Percentiles rank a stretch among this genome's conserved stretches.
Evolutionary conservation across 2,329 filamentous ascomycete genomes (phyloP).

Genomic region (Neophaeococcomyces mojaviensis): DNA sequence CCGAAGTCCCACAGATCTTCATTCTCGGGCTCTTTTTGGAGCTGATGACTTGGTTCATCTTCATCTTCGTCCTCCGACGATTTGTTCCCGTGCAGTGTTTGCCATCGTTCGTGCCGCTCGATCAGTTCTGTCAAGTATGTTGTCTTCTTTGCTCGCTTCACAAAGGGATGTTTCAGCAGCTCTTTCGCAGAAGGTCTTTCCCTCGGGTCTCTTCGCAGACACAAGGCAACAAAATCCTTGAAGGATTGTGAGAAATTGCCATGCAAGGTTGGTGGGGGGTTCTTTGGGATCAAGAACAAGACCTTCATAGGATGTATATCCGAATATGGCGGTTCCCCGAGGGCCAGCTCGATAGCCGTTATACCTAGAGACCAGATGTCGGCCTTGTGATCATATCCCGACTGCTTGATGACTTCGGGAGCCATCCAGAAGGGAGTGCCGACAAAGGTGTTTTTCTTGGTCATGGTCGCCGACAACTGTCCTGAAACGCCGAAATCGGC

Average conservation of each 20-base stretch:
- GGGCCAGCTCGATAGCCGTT: constrained; percentile 83
- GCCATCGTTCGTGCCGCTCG: constrained; percentile 81
- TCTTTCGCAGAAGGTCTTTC: constrained; percentile 83
- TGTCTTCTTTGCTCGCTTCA: constrained; percentile 85
- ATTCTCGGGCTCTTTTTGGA: constrained; percentile 49
- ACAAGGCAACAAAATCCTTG: constrained; percentile 77
- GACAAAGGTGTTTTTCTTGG: constrained; percentile 98
- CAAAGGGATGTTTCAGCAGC: constrained; percentile 80
- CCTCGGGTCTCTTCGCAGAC: constrained; percentile 79
- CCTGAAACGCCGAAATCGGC: constrained; percentile 97
- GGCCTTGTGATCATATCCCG: constrained; percentile 93
- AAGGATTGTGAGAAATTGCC: constrained; percentile 75
- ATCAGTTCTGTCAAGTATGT: constrained; percentile 96
- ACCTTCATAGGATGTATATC: constrained; percentile 99
- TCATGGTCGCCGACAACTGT: constrained; percentile 95
- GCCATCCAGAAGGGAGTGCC: constrained; percentile 99
- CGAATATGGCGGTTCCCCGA: constrained; percentile 87
- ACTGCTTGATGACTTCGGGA: constrained; percentile 96
- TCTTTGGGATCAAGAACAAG: constrained; percentile 91
- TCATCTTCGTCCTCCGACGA: constrained; percentile 60
- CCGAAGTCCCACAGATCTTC: constrained; percentile 99
- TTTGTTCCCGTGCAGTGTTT: constrained; percentile 66
- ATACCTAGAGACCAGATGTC: constrained; percentile 97
- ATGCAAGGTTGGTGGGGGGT: constrained; percentile 72
- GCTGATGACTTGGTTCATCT: constrained; percentile 30